Base-by-base conservation (phyloP, 371 early-diverging fungal genomes). In the Cokeromyces recurvatus region DNA sequence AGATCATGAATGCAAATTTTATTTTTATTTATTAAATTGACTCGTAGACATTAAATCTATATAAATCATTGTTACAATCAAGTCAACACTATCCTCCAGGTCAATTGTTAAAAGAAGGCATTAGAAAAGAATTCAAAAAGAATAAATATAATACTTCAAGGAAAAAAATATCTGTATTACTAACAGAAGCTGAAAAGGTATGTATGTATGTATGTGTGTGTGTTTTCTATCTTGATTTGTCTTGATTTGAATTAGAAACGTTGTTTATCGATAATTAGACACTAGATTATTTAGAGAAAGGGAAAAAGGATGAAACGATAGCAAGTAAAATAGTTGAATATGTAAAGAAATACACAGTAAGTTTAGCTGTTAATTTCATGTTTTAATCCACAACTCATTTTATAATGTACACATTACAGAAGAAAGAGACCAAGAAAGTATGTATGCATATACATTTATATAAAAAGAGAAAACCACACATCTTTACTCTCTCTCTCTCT, bases 1-100 rank as follows among this genome's bases (percentile, higher is more conserved):
- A 7, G 11, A 5, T 27, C 29, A 7, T 27, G 5, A 7, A 27
- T 11, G 5, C 5, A 27, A 27, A 27, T 27, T 7, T 27, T 7
- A 7, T 27, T 11, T 27, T 27, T 27, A 11, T 27, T 11, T 27
- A n/a, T n/a, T n/a, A n/a, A n/a, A n/a, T n/a, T n/a, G n/a, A n/a
- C 29, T 27, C 5, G 11, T 55, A 61, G 62, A 61, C 62, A 20
- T 27, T 61, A 1, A 50, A 27, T 11, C 21, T 61, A 4, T 61
- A 61, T 24, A 48, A 38, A 40, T 48, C 53, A 10, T 32, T 61
- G 2, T 41, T 61, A 24, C 44, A 31, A 38, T 43, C 56, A 11
- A 45, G 38, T 16, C 19, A 52, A 53, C 17, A 32, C 1, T 61
- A 48, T 38, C 34, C 34, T 19, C 15, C 5, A 14, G 14, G 45